These are phyloP conservation scores for Heliamphora pulchella DNA, from an alignment of 179 eudicot species.

Conservation along the genomic window DNA sequence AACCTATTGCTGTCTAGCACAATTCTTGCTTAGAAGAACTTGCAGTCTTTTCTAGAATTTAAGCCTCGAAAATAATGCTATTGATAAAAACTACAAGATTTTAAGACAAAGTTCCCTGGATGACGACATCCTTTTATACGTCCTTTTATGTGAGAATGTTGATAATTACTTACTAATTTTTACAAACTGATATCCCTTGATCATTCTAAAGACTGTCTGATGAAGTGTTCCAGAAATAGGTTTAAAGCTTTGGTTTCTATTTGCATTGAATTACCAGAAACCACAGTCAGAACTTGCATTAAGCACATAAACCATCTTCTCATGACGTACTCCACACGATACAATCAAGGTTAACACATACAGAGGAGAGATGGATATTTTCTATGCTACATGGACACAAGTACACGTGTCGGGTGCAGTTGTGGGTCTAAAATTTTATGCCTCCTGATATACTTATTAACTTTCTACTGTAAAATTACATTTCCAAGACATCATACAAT, in stretches of 20 bases:
- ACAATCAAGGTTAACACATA: not conserved
- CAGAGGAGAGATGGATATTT: not conserved
- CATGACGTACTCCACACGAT: not conserved
- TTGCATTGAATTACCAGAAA: slow-evolving; percentile 7
- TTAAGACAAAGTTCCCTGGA: not conserved
- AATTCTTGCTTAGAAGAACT: not conserved
- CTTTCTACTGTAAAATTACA: no score
- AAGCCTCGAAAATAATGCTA: not conserved
- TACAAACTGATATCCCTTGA: not conserved
- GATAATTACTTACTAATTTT: not conserved
- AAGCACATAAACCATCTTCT: not conserved
- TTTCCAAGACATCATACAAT: no score
- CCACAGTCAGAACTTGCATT: not conserved
- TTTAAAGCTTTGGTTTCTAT: not conserved
- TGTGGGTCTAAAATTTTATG: no score
- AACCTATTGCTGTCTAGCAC: not conserved
- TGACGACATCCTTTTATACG: not conserved
- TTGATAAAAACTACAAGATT: not conserved
- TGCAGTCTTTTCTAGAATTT: not conserved
- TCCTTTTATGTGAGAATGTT: slow-evolving; percentile 3
- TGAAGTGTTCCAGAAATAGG: not conserved
- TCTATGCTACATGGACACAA: no score
- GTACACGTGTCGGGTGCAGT: no score
- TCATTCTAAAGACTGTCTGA: not conserved
- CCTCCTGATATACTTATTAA: no score